These are phyloP conservation scores for Psilocybe cyanescens DNA, from an alignment of 768 basidiomycete species.

Conservation along the genomic window DNA sequence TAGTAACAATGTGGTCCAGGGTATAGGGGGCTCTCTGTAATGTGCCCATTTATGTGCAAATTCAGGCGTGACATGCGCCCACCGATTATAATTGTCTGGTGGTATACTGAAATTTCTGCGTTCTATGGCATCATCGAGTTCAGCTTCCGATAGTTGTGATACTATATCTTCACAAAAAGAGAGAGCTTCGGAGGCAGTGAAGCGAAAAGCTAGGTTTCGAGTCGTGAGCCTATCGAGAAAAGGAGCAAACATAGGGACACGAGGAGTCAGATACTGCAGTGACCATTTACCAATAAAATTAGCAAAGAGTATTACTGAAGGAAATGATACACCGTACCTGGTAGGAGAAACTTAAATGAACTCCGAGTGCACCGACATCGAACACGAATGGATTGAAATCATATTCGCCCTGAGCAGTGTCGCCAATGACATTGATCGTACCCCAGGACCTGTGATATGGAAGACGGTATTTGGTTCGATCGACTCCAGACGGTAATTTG, in stretches of 20 bases:
- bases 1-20: not conserved
- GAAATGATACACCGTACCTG: conserved; percentile 16
- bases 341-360: not conserved
- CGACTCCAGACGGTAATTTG: conserved; percentile 11
- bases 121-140: conserved; percentile 24
- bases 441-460: too few species aligned
- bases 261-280: not conserved
- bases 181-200: conserved; percentile 30
- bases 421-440: not conserved
- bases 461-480: conserved; percentile 16
- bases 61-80: conserved; percentile 14
- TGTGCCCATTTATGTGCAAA: conserved; percentile 19
- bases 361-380: conserved; percentile 26
- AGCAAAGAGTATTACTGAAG: too few species aligned
- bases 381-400: conserved; percentile 29
- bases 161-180: conserved; percentile 23
- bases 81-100: conserved; percentile 18
- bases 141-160: conserved; percentile 17
- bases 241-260: conserved; percentile 30
- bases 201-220: conserved; percentile 21
- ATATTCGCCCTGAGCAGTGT: conserved; percentile 23
- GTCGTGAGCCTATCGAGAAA: conserved; percentile 31
- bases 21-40: conserved; percentile 19
- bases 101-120: not conserved
- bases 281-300: conserved; percentile 16